Percentiles rank a stretch among this genome's conserved stretches.
Evolutionary conservation across 768 basidiomycete genomes (phyloP).

Genomic region (Amyloporia xantha): DNA sequence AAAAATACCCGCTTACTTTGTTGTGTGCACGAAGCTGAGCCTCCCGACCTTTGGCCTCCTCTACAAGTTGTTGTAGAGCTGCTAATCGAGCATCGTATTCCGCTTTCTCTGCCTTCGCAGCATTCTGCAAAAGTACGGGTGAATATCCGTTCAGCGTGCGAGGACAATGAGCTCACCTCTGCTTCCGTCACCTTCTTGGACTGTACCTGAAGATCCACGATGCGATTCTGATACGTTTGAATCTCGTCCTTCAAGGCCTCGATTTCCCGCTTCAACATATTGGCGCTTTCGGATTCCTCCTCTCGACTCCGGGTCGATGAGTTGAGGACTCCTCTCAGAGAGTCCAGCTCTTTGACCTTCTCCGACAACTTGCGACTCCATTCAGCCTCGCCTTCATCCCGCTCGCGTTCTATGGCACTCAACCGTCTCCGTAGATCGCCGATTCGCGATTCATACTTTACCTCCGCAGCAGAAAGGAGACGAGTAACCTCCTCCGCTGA

Average conservation of each 20-base stretch:
- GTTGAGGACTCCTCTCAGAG: conserved; percentile 53
- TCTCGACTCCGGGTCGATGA: conserved; percentile 53
- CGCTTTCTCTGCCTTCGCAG: conserved; percentile 36
- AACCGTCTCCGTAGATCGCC: conserved; percentile 65
- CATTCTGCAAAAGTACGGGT: conserved; percentile 27
- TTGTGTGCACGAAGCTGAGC: conserved; percentile 65
- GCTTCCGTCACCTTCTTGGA: conserved; percentile 44
- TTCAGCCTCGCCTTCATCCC: conserved; percentile 80
- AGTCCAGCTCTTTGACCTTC: conserved; percentile 72
- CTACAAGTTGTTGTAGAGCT: conserved; percentile 57
- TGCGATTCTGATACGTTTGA: conserved; percentile 41
- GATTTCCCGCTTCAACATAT: conserved; percentile 49
- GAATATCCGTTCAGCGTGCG: neutral
- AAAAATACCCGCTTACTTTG: conserved; percentile 47
- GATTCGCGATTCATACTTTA: conserved; percentile 70
- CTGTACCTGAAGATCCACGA: conserved; percentile 48
- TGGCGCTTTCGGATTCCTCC: conserved; percentile 45
- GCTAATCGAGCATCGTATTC: conserved; percentile 45
- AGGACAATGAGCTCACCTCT: conserved; percentile 48
- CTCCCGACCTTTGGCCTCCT: conserved; percentile 69
- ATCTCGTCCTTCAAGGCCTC: conserved; percentile 43
- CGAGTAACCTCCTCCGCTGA: conserved; percentile 62
- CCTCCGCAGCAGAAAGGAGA: conserved; percentile 66
- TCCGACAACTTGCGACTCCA: conserved; percentile 83
- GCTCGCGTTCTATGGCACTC: conserved; percentile 65